Evolutionary conservation across 495 filamentous ascomycete species (phyloP), one percentile per base, ranked within the genome.

Genomic region (Penicillium argentinense): DNA sequence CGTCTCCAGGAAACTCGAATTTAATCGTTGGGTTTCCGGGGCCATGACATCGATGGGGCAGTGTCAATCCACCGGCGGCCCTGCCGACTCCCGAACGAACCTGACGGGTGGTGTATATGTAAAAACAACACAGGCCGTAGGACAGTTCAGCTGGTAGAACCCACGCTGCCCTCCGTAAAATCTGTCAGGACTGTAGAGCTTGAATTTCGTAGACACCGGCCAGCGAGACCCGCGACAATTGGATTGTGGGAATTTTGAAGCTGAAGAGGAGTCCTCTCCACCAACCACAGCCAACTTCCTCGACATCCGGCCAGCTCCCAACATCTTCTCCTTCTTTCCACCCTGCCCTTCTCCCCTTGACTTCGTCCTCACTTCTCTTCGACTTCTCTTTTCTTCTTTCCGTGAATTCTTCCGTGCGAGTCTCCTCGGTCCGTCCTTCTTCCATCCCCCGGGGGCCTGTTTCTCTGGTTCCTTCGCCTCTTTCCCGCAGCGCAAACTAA

Each of bases 401-500:
- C 19, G 23, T 47, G 29, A 42, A 42, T 51, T 41, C 22, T 49
- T 46, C 27, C 17, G 37, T 33, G 39, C 23, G 32, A 42, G 47
- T 42, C 16, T 26, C 18, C 29, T 56, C 38, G 33, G 48, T 55
- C 29, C 30, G 51, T 60, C 42, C 34, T 59, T 56, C 56, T 56
- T 46, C 45, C 48, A 57, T 53, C 59, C 46, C 53, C 57, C 55
- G 56, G 54, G 49, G 49, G 25, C 30, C 26, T 23, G 32, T 44
- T 36, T 39, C 42, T 33, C 11, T 50, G 37, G 14, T 33, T 43
- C 26, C 43, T 28, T 54, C 48, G 47, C 42, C 53, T 57, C 39
- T 52, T 53, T 45, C 60, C 59, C 57, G 57, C 56, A 63, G 66
- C 67, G 62, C 68, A 67, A 63, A 66, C 69, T 61, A 60, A 63